phyloP scores from a whole-genome alignment of 2,329 filamentous ascomycete genomes.

The Botrytis paeoniae region DNA sequence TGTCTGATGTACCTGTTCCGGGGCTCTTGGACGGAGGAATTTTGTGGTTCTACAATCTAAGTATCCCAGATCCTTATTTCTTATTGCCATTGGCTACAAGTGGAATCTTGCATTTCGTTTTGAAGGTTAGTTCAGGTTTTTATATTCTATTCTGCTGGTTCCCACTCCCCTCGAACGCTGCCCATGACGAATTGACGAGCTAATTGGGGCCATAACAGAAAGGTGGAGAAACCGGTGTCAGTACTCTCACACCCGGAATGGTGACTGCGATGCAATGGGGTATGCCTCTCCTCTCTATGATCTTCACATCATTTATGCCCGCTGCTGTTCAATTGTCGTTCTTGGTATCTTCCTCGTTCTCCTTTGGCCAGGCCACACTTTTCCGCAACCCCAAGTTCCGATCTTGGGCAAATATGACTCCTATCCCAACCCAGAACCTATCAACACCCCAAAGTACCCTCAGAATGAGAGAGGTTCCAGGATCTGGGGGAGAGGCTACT shows the following conservation, averaged over 20 bases:
- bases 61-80: slow-evolving; percentile 72
- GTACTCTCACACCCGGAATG: slow-evolving; percentile 37
- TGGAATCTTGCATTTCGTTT: slow-evolving; percentile 51
- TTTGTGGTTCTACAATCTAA: slow-evolving; percentile 78
- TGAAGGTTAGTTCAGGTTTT: slow-evolving; percentile 30
- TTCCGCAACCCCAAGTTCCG: slow-evolving; percentile 44
- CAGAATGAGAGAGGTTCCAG: neutral
- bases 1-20: slow-evolving; percentile 77
- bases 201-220: slow-evolving; percentile 34
- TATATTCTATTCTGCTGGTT: neutral
- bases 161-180: neutral
- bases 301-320: slow-evolving; percentile 49
- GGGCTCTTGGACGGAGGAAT: slow-evolving; percentile 67
- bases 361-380: slow-evolving; percentile 45
- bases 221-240: slow-evolving; percentile 49
- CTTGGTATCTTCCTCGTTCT: slow-evolving; percentile 42
- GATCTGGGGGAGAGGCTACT: neutral
- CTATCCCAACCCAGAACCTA: slow-evolving; percentile 22
- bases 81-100: slow-evolving; percentile 66
- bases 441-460: neutral
- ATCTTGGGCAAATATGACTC: slow-evolving; percentile 40
- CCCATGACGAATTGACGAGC: neutral
- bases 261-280: slow-evolving; percentile 44
- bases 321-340: slow-evolving; percentile 63
- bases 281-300: slow-evolving; percentile 52